Evolutionary conservation across 441 rosid species (phyloP).

Genomic region (Theobroma grandiflorum): DNA sequence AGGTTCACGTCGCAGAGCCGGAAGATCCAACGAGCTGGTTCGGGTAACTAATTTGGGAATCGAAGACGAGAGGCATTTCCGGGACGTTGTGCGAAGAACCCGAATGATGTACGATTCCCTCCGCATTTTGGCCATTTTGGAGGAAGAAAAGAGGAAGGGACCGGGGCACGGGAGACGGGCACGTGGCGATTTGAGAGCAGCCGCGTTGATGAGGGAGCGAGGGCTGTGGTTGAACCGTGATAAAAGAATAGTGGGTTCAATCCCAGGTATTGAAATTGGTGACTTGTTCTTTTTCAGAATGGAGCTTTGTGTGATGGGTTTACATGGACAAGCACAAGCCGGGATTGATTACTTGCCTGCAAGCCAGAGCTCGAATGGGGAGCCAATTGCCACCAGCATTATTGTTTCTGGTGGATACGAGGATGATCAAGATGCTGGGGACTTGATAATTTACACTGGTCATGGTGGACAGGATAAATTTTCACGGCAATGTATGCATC

Average conservation of each 20-base stretch:
- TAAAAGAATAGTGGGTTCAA: slow-evolving; percentile 76
- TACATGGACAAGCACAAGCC: slow-evolving; percentile 85
- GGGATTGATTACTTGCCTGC: slow-evolving; percentile 78
- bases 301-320: slow-evolving; percentile 77
- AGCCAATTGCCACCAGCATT: slow-evolving; percentile 86
- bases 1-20: slow-evolving; percentile 34
- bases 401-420: slow-evolving; percentile 89
- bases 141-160: slow-evolving; percentile 46
- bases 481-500: slow-evolving; percentile 67
- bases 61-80: slow-evolving; percentile 68
- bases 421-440: slow-evolving; percentile 84
- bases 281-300: slow-evolving; percentile 74
- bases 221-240: slow-evolving; percentile 77
- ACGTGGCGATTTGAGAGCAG: slow-evolving; percentile 73
- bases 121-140: slow-evolving; percentile 56
- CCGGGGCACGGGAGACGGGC: slow-evolving; percentile 45
- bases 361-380: slow-evolving; percentile 67
- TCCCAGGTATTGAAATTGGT: slow-evolving; percentile 78
- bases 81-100: slow-evolving; percentile 68
- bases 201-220: slow-evolving; percentile 63
- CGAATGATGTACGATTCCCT: slow-evolving; percentile 75
- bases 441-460: slow-evolving; percentile 72
- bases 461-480: slow-evolving; percentile 89
- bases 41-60: slow-evolving; percentile 71
- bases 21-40: slow-evolving; percentile 79